Percentiles rank a stretch among this genome's conserved stretches.
Conservation (phyloP, 2,329 filamentous ascomycete species). For the Graphilbum sp. region DNA sequence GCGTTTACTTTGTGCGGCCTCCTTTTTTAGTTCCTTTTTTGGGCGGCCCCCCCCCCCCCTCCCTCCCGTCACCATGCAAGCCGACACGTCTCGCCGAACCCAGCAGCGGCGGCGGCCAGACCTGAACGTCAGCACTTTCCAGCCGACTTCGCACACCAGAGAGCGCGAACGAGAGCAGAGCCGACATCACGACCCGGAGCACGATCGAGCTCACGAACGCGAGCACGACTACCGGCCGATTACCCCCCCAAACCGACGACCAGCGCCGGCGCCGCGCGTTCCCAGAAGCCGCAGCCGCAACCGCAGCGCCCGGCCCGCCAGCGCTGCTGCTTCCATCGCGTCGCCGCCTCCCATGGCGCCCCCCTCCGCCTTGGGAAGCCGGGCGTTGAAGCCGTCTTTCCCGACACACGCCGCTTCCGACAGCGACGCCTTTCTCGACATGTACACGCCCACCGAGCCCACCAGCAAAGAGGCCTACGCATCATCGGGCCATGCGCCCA, state of each 20-base stretch:
- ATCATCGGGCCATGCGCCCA: constrained; percentile 10
- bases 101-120: constrained; percentile 17
- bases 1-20: not conserved
- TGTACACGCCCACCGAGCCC: constrained; percentile 19
- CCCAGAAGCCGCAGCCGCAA: too few species aligned
- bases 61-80: constrained; percentile 1
- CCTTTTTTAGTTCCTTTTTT: not conserved
- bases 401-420: not conserved
- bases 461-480: too few species aligned
- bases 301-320: too few species aligned
- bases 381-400: too few species aligned
- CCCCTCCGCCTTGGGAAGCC: too few species aligned
- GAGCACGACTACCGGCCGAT: not conserved
- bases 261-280: too few species aligned
- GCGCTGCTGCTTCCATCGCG: too few species aligned
- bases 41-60: not conserved
- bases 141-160: constrained; percentile 5
- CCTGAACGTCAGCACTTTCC: constrained; percentile 19
- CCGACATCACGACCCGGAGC: constrained; percentile 7
- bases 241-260: constrained; percentile 14
- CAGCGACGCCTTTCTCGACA: not conserved
- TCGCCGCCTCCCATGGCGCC: too few species aligned
- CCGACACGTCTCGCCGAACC: constrained; percentile 7
- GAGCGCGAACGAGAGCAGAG: not conserved
- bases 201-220: constrained; percentile 3